Percentiles rank a stretch among this genome's conserved stretches.
Evolutionary conservation across 108 stramenopile species (phyloP).

Genomic region (Nitzschia sp.): DNA sequence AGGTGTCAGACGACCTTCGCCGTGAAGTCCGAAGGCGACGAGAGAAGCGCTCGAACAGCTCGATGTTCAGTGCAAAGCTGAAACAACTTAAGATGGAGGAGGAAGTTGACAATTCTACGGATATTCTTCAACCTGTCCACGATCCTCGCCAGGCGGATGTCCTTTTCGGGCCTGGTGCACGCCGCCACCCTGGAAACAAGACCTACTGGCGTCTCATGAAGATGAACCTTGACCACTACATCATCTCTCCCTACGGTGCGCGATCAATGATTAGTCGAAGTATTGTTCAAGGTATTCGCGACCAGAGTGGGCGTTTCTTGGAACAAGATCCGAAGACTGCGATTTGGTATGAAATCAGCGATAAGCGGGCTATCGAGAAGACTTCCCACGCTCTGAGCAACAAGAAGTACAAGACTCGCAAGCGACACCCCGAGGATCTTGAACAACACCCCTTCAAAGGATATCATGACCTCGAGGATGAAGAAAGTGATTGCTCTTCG

Average conservation of each 20-base stretch:
- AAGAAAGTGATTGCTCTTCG: slow-evolving; percentile 13
- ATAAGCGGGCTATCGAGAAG: slow-evolving; percentile 69
- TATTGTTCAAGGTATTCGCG: slow-evolving; percentile 56
- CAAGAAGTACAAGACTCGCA: slow-evolving; percentile 46
- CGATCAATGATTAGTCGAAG: slow-evolving; percentile 44
- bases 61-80: slow-evolving; percentile 38
- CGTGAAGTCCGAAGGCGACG: slow-evolving; percentile 37
- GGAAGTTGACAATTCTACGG: background rate
- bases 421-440: slow-evolving; percentile 24
- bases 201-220: slow-evolving; percentile 43
- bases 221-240: slow-evolving; percentile 40
- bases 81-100: slow-evolving; percentile 39
- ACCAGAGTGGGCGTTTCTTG: slow-evolving; percentile 59
- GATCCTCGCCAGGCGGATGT: slow-evolving; percentile 37
- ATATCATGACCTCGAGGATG: slow-evolving; percentile 8
- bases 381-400: slow-evolving; percentile 71
- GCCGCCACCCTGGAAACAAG: slow-evolving; percentile 44
- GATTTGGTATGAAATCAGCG: slow-evolving; percentile 59
- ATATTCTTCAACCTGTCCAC: slow-evolving; percentile 26
- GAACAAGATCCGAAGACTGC: slow-evolving; percentile 49
- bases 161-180: slow-evolving; percentile 42
- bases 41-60: slow-evolving; percentile 38
- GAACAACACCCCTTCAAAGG: slow-evolving; percentile 12
- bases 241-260: slow-evolving; percentile 45
- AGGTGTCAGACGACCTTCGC: slow-evolving; percentile 46